Conservation (phyloP, 2,329 filamentous ascomycete species). For the Helminthosporium solani region DNA sequence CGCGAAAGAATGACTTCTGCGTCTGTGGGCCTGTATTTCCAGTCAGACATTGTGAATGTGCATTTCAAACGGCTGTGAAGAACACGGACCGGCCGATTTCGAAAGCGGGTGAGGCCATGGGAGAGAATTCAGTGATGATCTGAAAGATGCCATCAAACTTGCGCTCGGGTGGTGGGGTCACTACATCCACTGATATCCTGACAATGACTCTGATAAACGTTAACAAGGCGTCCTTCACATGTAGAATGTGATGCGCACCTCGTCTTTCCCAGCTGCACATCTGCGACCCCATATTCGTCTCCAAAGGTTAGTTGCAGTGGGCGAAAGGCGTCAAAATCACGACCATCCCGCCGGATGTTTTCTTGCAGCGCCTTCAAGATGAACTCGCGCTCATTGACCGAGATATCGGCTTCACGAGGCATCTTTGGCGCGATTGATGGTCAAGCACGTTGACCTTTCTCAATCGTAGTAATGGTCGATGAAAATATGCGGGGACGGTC, state of each 20-base stretch:
- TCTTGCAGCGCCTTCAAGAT: conserved; percentile 79
- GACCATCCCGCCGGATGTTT: conserved; percentile 79
- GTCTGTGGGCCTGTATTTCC: conserved; percentile 65
- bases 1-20: conserved; percentile 83
- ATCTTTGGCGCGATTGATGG: conserved; percentile 53
- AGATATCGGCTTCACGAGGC: conserved; percentile 91
- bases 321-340: conserved; percentile 77
- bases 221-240: conserved; percentile 9
- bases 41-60: conserved; percentile 21
- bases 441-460: too few relatives aligned
- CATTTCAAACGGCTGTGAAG: conserved; percentile 1
- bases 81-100: conserved; percentile 69
- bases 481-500: conserved; percentile 32
- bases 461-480: conserved; percentile 2
- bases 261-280: conserved; percentile 86
- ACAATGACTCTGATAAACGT: conserved; percentile 66
- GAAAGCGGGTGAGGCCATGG: conserved; percentile 88
- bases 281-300: conserved; percentile 85
- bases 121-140: conserved; percentile 85
- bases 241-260: conserved; percentile 55
- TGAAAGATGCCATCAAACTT: conserved; percentile 95
- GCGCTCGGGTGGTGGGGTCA: conserved; percentile 79
- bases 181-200: conserved; percentile 84
- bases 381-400: conserved; percentile 84
- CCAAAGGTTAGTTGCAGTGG: conserved; percentile 77